Evolutionary conservation across 768 basidiomycete genomes (phyloP), one percentile per base, ranked within the genome.

Genomic region (Imleria badia): DNA sequence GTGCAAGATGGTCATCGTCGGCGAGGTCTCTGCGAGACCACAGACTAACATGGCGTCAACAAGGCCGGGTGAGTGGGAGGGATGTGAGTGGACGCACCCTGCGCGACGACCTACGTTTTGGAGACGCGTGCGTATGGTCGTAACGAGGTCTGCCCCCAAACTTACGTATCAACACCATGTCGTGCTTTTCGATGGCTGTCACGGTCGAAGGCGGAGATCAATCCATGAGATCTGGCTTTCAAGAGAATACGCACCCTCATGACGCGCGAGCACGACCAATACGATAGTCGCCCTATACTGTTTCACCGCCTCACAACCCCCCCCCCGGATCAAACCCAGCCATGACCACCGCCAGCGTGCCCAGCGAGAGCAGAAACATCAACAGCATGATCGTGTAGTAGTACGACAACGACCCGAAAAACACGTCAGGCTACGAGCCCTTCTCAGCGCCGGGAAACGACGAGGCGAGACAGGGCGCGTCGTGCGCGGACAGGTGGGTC

Each of bases 11-110:
- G 85, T 83, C 0, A 84, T 78, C 0, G 84, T 84, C 0, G 89
- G 89, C 0, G 89, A 87, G 1, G 89, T 92, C 71, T 94, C 92
- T 1, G 91, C 93, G n/a, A 93, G 76, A 26, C 92, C 89, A 52
- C 85, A 91, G 1, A 86, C 88, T 85, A 60, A 44, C 12, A 34
- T 31, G 11, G 56, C n/a, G 15, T 6, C 30, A 17, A 33, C 10
- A 23, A 30, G 35, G 30, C 10, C 11, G 1, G 6, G 26, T 49
- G 11, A 20, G 13, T 2, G 36, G 13, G 22, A 23, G 19, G 3
- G 22, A 33, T 12, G 20, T 6, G 14, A 19, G 30, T 34, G 15
- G 34, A 51, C 64, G 11, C 35, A 84, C 85, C 86, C 70, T 89
- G 86, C 14, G 72, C 60, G 29, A 87, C 75, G 45, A 53, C 55